Percentiles rank a stretch among this genome's conserved stretches.
Conservation (phyloP, 352 stramenopile species). For the Thalassiosira sp. region DNA sequence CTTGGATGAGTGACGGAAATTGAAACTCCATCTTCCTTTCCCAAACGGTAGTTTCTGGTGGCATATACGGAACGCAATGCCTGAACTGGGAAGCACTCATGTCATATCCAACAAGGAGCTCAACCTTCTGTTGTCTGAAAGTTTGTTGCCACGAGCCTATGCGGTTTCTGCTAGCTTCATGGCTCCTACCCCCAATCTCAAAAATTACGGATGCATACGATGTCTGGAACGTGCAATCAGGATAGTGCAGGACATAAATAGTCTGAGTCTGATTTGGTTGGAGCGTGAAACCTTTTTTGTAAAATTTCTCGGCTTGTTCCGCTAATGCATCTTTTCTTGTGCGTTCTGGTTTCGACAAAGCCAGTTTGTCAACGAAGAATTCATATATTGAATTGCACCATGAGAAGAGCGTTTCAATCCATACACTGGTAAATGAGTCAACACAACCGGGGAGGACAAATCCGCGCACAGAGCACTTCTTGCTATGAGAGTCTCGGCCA, state of each 20-base stretch:
- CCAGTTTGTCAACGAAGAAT: conserved; percentile 12
- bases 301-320: conserved; percentile 16
- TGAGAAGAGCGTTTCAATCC: conserved; percentile 9
- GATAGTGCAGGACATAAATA: conserved; percentile 69
- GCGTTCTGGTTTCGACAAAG: not conserved
- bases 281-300: conserved; percentile 63
- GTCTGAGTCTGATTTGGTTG: conserved; percentile 68
- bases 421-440: conserved; percentile 15
- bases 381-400: conserved; percentile 22
- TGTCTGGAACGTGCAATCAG: conserved; percentile 66
- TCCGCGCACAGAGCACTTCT: conserved; percentile 5
- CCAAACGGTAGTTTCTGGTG: conserved; percentile 29
- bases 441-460: conserved; percentile 50
- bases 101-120: conserved; percentile 68
- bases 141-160: conserved; percentile 36
- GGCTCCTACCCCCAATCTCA: conserved; percentile 36
- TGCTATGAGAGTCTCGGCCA: not conserved
- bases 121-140: conserved; percentile 51
- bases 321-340: not conserved
- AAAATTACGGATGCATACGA: conserved; percentile 76
- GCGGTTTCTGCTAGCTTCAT: conserved; percentile 7
- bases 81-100: conserved; percentile 51
- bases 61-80: conserved; percentile 52
- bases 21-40: conserved; percentile 37
- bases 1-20: conserved; percentile 24